Evolutionary conservation across 768 basidiomycete species (phyloP).

Genomic region (Hygrocybe coccinea): DNA sequence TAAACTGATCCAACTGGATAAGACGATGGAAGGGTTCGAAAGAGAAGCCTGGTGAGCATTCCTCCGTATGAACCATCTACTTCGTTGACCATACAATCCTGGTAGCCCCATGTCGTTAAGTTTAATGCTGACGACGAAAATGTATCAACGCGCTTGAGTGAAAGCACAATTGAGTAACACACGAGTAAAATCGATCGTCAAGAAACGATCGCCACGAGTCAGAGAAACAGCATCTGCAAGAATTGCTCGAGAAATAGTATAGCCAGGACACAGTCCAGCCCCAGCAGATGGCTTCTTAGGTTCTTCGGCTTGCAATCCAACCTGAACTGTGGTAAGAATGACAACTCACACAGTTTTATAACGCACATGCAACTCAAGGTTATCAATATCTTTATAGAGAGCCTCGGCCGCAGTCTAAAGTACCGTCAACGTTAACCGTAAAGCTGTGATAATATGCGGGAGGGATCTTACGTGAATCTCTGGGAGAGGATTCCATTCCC

Average conservation of each 20-base stretch:
- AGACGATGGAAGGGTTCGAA: constrained; percentile 63
- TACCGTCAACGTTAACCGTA: not conserved
- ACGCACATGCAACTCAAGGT: constrained; percentile 71
- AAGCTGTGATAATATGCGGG: not conserved
- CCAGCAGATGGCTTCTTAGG: constrained; percentile 60
- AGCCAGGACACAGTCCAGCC: constrained; percentile 76
- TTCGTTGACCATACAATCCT: constrained; percentile 60
- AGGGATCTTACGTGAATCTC: constrained; percentile 45
- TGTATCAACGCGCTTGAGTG: not conserved
- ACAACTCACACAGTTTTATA: not conserved
- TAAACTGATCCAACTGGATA: constrained; percentile 63
- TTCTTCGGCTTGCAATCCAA: constrained; percentile 70
- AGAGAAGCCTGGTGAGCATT: constrained; percentile 66
- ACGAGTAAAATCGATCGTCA: constrained; percentile 77
- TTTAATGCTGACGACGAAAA: constrained; percentile 49
- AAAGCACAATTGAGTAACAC: constrained; percentile 21
- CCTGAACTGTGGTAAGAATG: constrained; percentile 27
- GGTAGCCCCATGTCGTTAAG: constrained; percentile 74
- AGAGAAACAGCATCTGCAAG: constrained; percentile 73
- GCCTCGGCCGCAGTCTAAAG: constrained; percentile 54
- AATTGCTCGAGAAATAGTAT: constrained; percentile 82
- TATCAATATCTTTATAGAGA: constrained; percentile 69
- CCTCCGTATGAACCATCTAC: constrained; percentile 73
- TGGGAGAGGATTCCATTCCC: constrained; percentile 67
- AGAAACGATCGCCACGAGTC: constrained; percentile 73